These are phyloP conservation scores for Aspergillus diversus DNA, from an alignment of 495 filamentous ascomycete genomes.

Conservation along the genomic window DNA sequence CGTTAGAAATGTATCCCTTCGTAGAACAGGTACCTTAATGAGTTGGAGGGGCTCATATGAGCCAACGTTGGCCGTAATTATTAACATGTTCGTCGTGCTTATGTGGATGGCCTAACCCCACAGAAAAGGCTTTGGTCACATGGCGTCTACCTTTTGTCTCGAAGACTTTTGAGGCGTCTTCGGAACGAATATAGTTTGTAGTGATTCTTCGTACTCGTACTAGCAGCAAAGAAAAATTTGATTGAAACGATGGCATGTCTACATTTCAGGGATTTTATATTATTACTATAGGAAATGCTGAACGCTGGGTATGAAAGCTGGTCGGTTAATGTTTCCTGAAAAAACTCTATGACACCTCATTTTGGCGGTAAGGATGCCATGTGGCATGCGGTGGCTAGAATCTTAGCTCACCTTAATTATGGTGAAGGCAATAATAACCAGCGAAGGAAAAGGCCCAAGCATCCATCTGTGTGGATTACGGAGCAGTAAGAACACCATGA, in stretches of 20 bases:
- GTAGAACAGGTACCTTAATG: no score
- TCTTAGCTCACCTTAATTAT: conserved; percentile 5
- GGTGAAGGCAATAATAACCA: neutral
- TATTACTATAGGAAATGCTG: neutral
- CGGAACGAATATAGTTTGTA: neutral
- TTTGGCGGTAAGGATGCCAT: neutral
- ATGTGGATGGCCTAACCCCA: neutral
- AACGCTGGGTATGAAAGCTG: neutral
- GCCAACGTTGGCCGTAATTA: no score
- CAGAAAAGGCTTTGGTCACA: neutral
- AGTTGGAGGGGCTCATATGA: neutral
- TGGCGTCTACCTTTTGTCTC: neutral
- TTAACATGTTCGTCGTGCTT: no score
- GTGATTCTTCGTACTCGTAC: neutral
- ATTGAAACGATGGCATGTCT: neutral
- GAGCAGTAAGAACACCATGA: neutral
- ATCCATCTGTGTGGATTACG: neutral
- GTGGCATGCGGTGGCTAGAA: conserved; percentile 1
- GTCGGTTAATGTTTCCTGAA: neutral
- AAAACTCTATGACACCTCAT: neutral
- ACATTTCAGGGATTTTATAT: no score
- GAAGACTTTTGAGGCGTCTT: no score
- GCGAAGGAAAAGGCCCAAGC: neutral
- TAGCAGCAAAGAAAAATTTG: neutral
- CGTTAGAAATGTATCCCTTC: no score